Percentiles rank a stretch among this genome's conserved stretches.
phyloP scores from a whole-genome alignment of 768 basidiomycete genomes.

The Collybia mongolica region DNA sequence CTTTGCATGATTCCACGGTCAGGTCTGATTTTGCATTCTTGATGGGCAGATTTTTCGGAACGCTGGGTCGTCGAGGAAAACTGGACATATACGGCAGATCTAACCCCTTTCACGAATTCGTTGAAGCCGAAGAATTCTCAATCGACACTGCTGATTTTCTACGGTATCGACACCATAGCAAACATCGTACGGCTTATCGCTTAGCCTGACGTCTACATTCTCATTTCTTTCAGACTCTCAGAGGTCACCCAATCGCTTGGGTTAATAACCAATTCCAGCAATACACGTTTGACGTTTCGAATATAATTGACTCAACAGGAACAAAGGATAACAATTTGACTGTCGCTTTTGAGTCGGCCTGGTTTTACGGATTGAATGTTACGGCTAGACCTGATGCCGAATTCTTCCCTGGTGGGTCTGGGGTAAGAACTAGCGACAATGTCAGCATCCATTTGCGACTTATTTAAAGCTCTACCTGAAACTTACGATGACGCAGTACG shows the following conservation, averaged over 20 bases:
- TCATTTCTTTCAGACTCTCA: slow-evolving; percentile 36
- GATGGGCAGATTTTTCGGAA: slow-evolving; percentile 47
- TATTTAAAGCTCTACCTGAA: background rate
- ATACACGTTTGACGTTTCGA: slow-evolving; percentile 50
- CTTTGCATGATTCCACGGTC: too few species aligned
- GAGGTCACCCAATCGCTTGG: slow-evolving; percentile 52
- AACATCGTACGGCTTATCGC: slow-evolving; percentile 41
- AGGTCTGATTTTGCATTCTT: background rate
- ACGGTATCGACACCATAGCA: slow-evolving; percentile 57
- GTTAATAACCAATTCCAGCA: slow-evolving; percentile 59
- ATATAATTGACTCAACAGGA: slow-evolving; percentile 31
- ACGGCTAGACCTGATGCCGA: slow-evolving; percentile 48
- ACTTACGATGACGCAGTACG: slow-evolving; percentile 32
- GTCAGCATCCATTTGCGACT: background rate
- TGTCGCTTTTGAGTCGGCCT: slow-evolving; percentile 52
- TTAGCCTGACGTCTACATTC: background rate
- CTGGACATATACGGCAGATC: slow-evolving; percentile 58
- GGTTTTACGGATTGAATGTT: slow-evolving; percentile 52
- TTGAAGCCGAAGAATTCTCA: slow-evolving; percentile 19
- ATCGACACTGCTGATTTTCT: slow-evolving; percentile 46
- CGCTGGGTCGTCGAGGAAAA: slow-evolving; percentile 56
- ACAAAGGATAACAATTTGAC: slow-evolving; percentile 42
- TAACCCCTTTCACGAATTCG: slow-evolving; percentile 38
- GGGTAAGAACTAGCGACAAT: slow-evolving; percentile 24
- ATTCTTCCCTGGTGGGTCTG: slow-evolving; percentile 30